A percentile compares a stretch with the other conserved stretches of the same genome.
These are phyloP conservation scores for Aspergillus chevalieri DNA, from an alignment of 2,329 filamentous ascomycete genomes.

Conservation along the genomic window DNA sequence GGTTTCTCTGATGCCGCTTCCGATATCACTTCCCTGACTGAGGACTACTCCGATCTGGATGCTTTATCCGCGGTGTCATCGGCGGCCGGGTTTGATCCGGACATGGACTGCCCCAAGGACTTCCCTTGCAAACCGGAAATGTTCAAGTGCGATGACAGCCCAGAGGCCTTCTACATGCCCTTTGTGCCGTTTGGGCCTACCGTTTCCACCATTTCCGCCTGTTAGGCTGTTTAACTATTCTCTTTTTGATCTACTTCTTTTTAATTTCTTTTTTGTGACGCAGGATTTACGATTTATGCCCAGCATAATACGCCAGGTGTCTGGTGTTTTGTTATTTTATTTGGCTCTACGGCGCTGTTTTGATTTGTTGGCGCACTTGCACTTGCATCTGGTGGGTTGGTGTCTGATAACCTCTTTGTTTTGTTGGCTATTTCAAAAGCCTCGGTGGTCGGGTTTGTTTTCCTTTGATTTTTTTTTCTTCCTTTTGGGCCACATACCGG, in stretches of 20 bases:
- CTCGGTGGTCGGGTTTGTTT: too few relatives aligned
- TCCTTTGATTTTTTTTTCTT: too few relatives aligned
- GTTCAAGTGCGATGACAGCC: slow-evolving; percentile 20
- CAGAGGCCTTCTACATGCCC: slow-evolving; percentile 24
- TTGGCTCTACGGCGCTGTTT: slow-evolving; percentile 9
- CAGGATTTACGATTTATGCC: slow-evolving; percentile 4
- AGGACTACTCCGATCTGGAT: slow-evolving; percentile 31
- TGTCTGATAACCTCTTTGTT: neutral
- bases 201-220: slow-evolving; percentile 16
- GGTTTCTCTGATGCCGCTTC: slow-evolving; percentile 35
- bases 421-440: neutral
- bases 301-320: slow-evolving; percentile 12
- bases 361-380: slow-evolving; percentile 1
- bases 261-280: slow-evolving; percentile 3
- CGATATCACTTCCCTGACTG: slow-evolving; percentile 34
- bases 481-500: neutral
- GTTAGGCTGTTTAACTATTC: slow-evolving; percentile 3
- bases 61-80: slow-evolving; percentile 31
- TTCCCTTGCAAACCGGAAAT: slow-evolving; percentile 23
- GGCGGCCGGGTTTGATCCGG: slow-evolving; percentile 26
- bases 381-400: neutral
- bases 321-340: slow-evolving; percentile 2
- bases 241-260: slow-evolving; percentile 2
- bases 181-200: slow-evolving; percentile 1
- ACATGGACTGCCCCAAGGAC: slow-evolving; percentile 21